Conservation (phyloP, 2,329 filamentous ascomycete species). For the Fusarium napiforme region DNA sequence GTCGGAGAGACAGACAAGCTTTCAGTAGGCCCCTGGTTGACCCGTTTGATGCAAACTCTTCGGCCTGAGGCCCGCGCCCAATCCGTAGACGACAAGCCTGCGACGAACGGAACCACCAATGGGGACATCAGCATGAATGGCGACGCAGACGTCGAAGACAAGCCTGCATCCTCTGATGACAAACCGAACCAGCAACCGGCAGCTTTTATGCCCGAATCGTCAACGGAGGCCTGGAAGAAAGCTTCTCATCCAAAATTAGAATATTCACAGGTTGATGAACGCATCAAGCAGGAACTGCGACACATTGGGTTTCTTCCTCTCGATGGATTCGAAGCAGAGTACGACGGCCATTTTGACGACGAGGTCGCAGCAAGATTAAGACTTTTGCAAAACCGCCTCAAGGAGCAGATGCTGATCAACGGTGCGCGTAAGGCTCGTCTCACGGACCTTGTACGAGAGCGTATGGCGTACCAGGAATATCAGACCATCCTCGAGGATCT, state of each 20-base stretch:
- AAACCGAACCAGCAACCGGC: constrained; percentile 70
- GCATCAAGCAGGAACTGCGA: constrained; percentile 88
- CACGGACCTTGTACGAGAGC: constrained; percentile 87
- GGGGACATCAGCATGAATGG: constrained; percentile 68
- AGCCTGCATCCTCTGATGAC: constrained; percentile 49
- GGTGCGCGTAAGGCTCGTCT: constrained; percentile 89
- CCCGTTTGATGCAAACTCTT: constrained; percentile 82
- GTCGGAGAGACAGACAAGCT: constrained; percentile 89
- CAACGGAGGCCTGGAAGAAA: constrained; percentile 81
- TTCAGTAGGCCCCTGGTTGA: constrained; percentile 86
- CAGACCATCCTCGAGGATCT: constrained; percentile 96
- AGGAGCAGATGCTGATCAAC: constrained; percentile 86
- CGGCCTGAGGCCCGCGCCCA: constrained; percentile 76
- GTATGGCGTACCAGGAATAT: constrained; percentile 97
- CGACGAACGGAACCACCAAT: constrained; percentile 62
- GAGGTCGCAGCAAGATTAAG: constrained; percentile 92
- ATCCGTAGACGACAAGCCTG: constrained; percentile 66
- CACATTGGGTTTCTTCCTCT: constrained; percentile 87
- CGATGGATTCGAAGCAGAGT: constrained; percentile 75
- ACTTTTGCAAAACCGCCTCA: constrained; percentile 82
- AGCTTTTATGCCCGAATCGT: constrained; percentile 81
- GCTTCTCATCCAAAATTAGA: constrained; percentile 80
- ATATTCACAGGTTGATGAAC: constrained; percentile 87
- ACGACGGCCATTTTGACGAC: constrained; percentile 91
- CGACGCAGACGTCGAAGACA: constrained; percentile 53